Evolutionary conservation across 805 yeast species (phyloP), one percentile per base, ranked within the genome.

Genomic region (Brettanomyces sp.): DNA sequence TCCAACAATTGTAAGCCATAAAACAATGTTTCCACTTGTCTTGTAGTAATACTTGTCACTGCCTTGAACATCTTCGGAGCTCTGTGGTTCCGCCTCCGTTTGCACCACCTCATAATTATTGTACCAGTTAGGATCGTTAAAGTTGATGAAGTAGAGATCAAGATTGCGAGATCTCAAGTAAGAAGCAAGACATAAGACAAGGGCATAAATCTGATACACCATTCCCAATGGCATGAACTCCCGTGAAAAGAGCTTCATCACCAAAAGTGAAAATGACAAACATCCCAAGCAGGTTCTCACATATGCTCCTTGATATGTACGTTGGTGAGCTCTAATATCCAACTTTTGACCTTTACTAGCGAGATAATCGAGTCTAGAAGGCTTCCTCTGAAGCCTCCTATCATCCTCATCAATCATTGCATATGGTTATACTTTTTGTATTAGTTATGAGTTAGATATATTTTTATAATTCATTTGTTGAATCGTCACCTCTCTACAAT

Each of bases 271-370:
- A 55, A 86, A 81, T 9, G 88, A 74, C 28, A 86, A 61, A 45
- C 81, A 73, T 21, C 85, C 82, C 30, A 86, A 64, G 21, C 90
- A 83, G 0, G 90, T 77, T 44, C 95, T 63, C 24, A 82, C 69
- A 56, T 86, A 85, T 1, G 95, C 90, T 0, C 95, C 95, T 57
- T 85, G 93, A 56, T 84, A 85, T 0, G 95, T 85, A 47, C 95
- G 63, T 62, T 85, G 93, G 54, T 82, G 83, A 0, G 91, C 93
- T 53, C 82, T 52, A 3, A 77, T 68, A 51, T 77, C 82, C 24
- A 76, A 60, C 52, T 72, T 70, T 45, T 67, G 67, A 4, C 60
- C 63, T 36, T 69, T 60, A 4, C 73, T 63, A 4, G 72, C 62
- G 13, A 67, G 56, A 41, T 68, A 49, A 9, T 55, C 52, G 44